Base-by-base conservation (phyloP, 495 filamentous ascomycete genomes). In the Usnea hakonensis region DNA sequence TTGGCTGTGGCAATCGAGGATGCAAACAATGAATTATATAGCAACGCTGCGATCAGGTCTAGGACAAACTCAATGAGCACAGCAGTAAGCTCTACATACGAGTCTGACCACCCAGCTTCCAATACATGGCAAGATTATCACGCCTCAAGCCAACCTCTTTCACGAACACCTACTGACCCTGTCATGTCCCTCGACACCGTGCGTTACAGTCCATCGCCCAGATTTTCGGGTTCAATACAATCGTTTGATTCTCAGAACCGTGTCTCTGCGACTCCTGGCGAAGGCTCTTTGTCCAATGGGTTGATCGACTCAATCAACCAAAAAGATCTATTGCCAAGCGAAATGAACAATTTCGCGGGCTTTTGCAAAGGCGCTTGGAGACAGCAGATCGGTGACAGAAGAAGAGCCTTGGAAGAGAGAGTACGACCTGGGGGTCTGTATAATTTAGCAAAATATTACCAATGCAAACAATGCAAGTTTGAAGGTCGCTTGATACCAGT, bases 361-460 rank as follows among this genome's bases (percentile, higher is more conserved):
- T 80, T 81, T 73, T 81, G 79, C 74, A 78, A 80, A 73, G 79
- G 79, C 32, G 77, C 78, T 16, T 80, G 76, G 75, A 70, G 75
- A 55, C 67, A 75, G 3, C 73, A 77, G 41, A 73, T 76, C 37
- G 75, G 77, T 4, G 65, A 74, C 26, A 33, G 65, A 14, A 73
- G 75, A 62, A 69, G 73, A 60, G 67, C 74, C 43, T 44, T 79
- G 67, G 66, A 71, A 62, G 50, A 64, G 72, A 43, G 69, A 70
- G 61, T 71, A 2, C 70, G 74, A 17, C 76, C 79, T 0, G 70
- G 69, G 4, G 67, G 72, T 17, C 69, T 76, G 65, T 77, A 77
- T 64, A 72, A 65, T 41, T 64, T 64, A 5, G 55, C 54, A 13
- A 69, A 67, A 17, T 71, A 71, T 63, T 77, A 75, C 72, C 71